Evolutionary conservation across 371 early-diverging fungal genomes (phyloP).

Genomic region (Rhizopus arrhizus): DNA sequence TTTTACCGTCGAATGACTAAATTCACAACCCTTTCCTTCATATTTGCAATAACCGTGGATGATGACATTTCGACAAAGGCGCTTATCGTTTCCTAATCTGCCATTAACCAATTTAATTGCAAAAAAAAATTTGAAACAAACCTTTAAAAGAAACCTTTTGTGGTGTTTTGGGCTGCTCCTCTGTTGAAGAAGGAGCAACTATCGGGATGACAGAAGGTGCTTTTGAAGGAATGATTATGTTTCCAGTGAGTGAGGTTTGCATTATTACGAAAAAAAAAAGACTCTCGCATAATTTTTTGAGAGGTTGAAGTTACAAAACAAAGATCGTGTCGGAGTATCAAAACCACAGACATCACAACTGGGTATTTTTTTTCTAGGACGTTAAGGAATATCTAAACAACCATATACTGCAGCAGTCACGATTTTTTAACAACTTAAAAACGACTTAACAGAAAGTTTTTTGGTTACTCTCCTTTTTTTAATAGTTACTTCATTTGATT

Average conservation of each 20-base stretch:
- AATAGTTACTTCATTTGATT: too few relatives aligned
- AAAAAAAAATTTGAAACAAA: conserved; percentile 18
- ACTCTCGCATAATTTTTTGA: neutral
- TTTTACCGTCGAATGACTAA: conserved; percentile 74
- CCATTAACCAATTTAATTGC: conserved; percentile 1
- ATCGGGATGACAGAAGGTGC: conserved; percentile 63
- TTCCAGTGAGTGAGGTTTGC: conserved; percentile 42
- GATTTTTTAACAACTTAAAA: too few relatives aligned
- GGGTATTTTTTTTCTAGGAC: too few relatives aligned
- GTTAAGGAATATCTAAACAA: too few relatives aligned
- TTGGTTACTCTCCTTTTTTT: too few relatives aligned
- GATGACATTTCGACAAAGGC: conserved; percentile 79
- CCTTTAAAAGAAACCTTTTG: conserved; percentile 45
- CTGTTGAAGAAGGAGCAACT: conserved; percentile 45
- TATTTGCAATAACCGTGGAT: conserved; percentile 88
- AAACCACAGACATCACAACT: too few relatives aligned
- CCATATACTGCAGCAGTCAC: too few relatives aligned
- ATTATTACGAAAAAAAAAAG: conserved; percentile 9
- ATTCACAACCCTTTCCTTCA: conserved; percentile 84
- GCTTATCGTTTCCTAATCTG: conserved; percentile 39
- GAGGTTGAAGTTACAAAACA: neutral
- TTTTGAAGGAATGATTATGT: conserved; percentile 49
- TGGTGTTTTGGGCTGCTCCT: conserved; percentile 27
- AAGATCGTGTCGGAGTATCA: neutral
- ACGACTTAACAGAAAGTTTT: too few relatives aligned